These are phyloP conservation scores for Globisporangium paddicum DNA, from an alignment of 352 stramenopile species.

Conservation along the genomic window DNA sequence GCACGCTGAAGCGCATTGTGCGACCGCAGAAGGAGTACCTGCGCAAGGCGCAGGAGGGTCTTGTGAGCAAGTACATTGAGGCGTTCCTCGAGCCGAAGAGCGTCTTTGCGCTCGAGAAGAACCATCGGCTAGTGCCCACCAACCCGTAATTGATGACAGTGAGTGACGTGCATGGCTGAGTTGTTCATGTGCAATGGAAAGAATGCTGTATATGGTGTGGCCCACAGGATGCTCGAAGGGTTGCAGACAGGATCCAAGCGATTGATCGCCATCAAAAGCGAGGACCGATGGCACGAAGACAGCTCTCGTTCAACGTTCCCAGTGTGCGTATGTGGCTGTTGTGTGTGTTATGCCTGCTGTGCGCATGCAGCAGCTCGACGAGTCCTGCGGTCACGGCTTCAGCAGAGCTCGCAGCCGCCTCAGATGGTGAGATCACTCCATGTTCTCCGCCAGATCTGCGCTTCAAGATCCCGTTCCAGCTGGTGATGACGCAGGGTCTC, in stretches of 20 bases:
- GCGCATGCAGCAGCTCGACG: not conserved
- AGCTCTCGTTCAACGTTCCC: not conserved
- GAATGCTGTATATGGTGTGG: not conserved
- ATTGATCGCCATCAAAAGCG: not conserved
- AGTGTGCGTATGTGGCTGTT: not conserved
- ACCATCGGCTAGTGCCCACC: constrained; percentile 58
- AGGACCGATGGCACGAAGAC: not conserved
- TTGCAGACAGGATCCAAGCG: not conserved
- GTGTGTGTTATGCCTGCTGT: not conserved
- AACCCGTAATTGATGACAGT: not conserved
- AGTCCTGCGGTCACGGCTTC: not conserved
- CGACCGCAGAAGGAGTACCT: constrained; percentile 67
- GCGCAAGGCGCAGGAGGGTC: constrained; percentile 35
- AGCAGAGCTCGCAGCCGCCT: not conserved
- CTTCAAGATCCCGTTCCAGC: constrained; percentile 11
- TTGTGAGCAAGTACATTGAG: constrained; percentile 74
- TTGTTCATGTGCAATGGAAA: not conserved
- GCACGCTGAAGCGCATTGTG: constrained; percentile 31
- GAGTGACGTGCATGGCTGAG: not conserved
- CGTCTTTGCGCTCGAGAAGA: constrained; percentile 67
- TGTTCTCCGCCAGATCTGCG: not conserved
- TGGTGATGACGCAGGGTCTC: constrained; percentile 2
- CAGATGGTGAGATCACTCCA: not conserved
- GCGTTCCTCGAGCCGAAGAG: constrained; percentile 74
- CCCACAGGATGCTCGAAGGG: constrained; percentile 1